Evolutionary conservation across 176 grass and related monocot genomes (phyloP).

Genomic region (Pontederia crassipes): DNA sequence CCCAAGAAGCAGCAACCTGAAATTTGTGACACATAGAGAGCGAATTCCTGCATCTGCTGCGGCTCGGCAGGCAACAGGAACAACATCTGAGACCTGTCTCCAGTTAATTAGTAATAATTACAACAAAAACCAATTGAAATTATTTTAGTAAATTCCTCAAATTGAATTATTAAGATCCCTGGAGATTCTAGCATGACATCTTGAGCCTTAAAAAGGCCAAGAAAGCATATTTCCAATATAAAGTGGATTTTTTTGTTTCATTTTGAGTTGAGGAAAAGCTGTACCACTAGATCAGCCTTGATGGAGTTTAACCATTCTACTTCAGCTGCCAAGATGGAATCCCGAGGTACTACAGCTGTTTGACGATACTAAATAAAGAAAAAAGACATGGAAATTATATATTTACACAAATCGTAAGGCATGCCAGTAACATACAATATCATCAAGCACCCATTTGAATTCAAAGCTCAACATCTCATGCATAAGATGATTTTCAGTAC

Average conservation of each 20-base stretch:
- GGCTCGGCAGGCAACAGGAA: slow-evolving; percentile 84
- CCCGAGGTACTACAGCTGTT: slow-evolving; percentile 85
- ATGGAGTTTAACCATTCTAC: slow-evolving; percentile 88
- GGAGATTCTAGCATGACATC: no score
- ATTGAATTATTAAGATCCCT: neutral
- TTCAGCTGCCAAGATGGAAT: slow-evolving; percentile 72
- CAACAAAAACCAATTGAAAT: slow-evolving; percentile 4
- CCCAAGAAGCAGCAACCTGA: slow-evolving; percentile 41
- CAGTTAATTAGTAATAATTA: neutral
- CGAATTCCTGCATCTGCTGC: slow-evolving; percentile 89
- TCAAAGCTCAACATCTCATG: neutral
- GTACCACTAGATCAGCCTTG: slow-evolving; percentile 90
- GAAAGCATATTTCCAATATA: neutral
- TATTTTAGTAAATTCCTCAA: neutral
- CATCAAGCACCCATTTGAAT: neutral
- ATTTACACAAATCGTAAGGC: neutral
- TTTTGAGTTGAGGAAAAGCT: neutral
- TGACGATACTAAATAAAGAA: slow-evolving; percentile 57
- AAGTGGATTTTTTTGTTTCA: neutral
- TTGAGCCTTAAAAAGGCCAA: no score
- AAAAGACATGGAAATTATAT: neutral
- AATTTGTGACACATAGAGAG: slow-evolving; percentile 88
- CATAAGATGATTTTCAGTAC: slow-evolving; percentile 6
- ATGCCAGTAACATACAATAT: neutral
- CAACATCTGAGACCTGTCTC: slow-evolving; percentile 80